Conservation (phyloP, 805 yeast species). For the Starmerella stellata region DNA sequence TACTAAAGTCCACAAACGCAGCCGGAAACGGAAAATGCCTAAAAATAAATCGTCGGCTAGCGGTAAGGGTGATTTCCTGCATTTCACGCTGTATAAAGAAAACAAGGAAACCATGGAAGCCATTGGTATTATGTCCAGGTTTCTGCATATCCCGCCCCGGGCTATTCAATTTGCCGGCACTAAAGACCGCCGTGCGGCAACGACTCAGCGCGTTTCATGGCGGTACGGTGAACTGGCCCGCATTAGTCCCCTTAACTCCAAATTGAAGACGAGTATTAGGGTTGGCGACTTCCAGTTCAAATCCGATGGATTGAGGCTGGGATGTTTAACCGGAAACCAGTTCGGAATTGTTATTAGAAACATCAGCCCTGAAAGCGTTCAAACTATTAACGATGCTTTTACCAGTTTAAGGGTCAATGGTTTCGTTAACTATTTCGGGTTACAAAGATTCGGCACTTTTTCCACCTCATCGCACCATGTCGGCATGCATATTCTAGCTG, state of each 20-base stretch:
- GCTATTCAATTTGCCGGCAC: conserved; percentile 78
- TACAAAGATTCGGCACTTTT: conserved; percentile 96
- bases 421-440: conserved; percentile 87
- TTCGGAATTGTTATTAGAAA: conserved; percentile 72
- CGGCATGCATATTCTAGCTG: conserved; percentile 53
- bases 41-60: conserved; percentile 1
- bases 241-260: conserved; percentile 55
- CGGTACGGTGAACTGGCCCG: conserved; percentile 46
- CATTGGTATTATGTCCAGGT: conserved; percentile 51
- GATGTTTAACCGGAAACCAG: conserved; percentile 78
- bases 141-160: conserved; percentile 57
- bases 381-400: conserved; percentile 32
- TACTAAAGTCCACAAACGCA: conserved; percentile 2
- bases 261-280: conserved; percentile 41
- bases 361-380: conserved; percentile 27
- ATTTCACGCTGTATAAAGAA: conserved; percentile 73
- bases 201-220: conserved; percentile 63
- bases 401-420: conserved; percentile 47
- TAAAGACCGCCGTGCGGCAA: conserved; percentile 88
- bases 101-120: conserved; percentile 97
- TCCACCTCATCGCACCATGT: conserved; percentile 77
- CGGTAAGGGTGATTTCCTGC: conserved; percentile 41
- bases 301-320: conserved; percentile 46
- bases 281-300: conserved; percentile 64
- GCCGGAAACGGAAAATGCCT: conserved; percentile 1